phyloP scores from a whole-genome alignment of 345 rosid species.

The Balakata baccata region DNA sequence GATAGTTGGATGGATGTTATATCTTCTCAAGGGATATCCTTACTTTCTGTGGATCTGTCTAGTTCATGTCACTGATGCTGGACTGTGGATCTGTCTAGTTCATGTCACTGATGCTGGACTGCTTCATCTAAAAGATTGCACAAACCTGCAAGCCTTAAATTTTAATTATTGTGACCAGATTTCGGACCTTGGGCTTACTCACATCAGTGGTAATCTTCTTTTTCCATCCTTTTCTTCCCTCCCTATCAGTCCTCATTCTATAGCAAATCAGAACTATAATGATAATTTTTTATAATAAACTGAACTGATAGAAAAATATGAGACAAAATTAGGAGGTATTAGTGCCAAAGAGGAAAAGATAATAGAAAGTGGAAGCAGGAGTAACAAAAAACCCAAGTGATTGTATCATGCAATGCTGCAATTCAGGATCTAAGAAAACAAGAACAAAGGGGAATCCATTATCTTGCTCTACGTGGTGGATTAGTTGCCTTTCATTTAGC shows the following conservation, averaged over 20 bases:
- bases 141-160: conserved; percentile 52
- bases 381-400: neutral
- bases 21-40: conserved; percentile 75
- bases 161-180: conserved; percentile 61
- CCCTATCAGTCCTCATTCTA: neutral
- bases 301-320: neutral
- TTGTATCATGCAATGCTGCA: neutral
- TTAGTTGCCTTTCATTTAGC: neutral
- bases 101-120: conserved; percentile 66
- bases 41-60: conserved; percentile 81
- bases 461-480: neutral
- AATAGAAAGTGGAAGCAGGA: neutral
- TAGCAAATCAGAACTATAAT: neutral
- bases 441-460: neutral
- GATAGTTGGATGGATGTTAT: conserved; percentile 86
- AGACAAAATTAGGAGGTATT: neutral
- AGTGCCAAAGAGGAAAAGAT: neutral
- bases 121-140: conserved; percentile 53
- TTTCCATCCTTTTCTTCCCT: neutral
- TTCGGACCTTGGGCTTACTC: conserved; percentile 55
- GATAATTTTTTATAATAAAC: neutral
- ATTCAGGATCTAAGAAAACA: neutral
- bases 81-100: conserved; percentile 73
- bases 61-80: conserved; percentile 66
- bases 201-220: conserved; percentile 41